Evolutionary conservation across 805 yeast species (phyloP), one percentile per base, ranked within the genome.

Genomic region (Saccharomycopsis fodiens): DNA sequence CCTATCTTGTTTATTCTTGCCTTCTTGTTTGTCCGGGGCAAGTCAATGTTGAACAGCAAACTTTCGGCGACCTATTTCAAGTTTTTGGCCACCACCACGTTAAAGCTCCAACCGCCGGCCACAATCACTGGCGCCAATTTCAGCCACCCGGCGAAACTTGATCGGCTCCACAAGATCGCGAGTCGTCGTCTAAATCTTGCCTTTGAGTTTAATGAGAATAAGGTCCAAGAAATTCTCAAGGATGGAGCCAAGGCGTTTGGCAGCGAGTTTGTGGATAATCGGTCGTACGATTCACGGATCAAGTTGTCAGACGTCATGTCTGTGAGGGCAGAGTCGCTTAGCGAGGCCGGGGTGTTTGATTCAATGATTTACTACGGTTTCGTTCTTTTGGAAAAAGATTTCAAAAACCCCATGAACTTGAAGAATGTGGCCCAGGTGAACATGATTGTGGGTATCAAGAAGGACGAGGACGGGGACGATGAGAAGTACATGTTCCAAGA

Each of bases 171-270:
- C 19, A 22, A 32, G 16, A 10, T 40, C 4, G 45, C 40, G 10
- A 39, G 22, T 22, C 34, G 38, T 22, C 43, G 51, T 40, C n/a
- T 47, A 4, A 21, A 21, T 12, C 35, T 40, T 17, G 51, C 51
- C 2, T 47, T 44, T 27, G 51, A 47, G 22, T 47, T 34, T 21
- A 47, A 47, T 20, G 51, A 47, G 41, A 34, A 38, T 13, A 40
- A 44, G 36, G 30, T 47, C 17, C 43, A 44, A 34, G 30, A 43
- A 3, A 36, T 43, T 19, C 23, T 43, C 6, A 27, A 29, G 25
- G 3, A 13, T 27, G 27, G 35, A 22, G 34, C n/a, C 3, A 21
- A 7, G 1, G 16, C 8, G 25, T n/a, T 19, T 3, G 19, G 27
- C 6, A n/a, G 31, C 12, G 17, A 15, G 3, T 37, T 40, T 27